Evolutionary conservation across 2,329 filamentous ascomycete genomes (phyloP).

Genomic region (Cladosporium sp.): DNA sequence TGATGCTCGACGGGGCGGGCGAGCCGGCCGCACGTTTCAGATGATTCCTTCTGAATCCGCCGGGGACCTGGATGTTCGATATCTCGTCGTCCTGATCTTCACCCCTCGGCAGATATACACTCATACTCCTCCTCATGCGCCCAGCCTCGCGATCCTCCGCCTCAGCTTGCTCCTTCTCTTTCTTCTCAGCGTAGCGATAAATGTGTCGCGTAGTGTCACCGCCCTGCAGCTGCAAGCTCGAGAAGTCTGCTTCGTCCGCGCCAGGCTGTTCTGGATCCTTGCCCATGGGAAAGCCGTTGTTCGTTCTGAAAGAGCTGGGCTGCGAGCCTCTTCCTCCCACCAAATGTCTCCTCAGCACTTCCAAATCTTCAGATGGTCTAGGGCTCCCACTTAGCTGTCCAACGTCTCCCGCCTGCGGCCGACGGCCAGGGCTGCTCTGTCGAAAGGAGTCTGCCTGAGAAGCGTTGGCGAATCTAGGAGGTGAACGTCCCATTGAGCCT

Average conservation of each 20-base stretch:
- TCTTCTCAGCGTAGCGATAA: constrained; percentile 93
- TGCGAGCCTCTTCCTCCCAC: constrained; percentile 50
- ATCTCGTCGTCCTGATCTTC: constrained; percentile 75
- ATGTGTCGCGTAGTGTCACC: constrained; percentile 92
- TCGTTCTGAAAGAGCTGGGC: constrained; percentile 23
- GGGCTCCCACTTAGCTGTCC: constrained; percentile 39
- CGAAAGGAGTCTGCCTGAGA: constrained; percentile 9
- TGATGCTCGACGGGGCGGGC: constrained; percentile 40
- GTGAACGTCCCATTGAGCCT: constrained; percentile 63
- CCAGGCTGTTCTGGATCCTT: constrained; percentile 21
- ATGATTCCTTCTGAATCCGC: constrained; percentile 88
- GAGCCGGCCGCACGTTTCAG: constrained; percentile 65
- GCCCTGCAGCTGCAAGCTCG: constrained; percentile 84
- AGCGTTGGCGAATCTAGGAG: constrained; percentile 50
- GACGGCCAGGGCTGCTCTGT: constrained; percentile 38
- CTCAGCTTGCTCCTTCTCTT: constrained; percentile 72
- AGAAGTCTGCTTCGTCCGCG: constrained; percentile 74
- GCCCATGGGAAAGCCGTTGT: constrained; percentile 24
- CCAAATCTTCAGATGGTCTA: constrained; percentile 75
- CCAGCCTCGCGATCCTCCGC: constrained; percentile 51
- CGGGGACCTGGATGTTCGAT: constrained; percentile 83
- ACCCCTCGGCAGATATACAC: constrained; percentile 74
- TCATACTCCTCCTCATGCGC: constrained; percentile 72
- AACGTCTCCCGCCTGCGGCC: constrained; percentile 53
- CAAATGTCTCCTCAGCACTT: constrained; percentile 83